These are phyloP conservation scores for Rhodotorula babjevae DNA, from an alignment of 768 basidiomycete genomes.

Conservation along the genomic window DNA sequence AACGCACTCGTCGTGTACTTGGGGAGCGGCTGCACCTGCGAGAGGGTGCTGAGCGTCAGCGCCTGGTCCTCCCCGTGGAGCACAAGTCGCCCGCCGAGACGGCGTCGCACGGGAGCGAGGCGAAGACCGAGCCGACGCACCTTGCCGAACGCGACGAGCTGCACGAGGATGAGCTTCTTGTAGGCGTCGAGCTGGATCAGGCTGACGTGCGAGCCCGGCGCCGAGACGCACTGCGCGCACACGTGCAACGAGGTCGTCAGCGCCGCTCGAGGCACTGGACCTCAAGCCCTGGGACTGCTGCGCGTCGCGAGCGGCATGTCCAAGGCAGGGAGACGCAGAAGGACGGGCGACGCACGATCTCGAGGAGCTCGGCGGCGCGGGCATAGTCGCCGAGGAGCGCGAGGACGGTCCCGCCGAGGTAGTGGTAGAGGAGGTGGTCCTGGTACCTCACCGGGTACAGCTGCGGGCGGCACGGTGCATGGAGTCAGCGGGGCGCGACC, in stretches of 20 bases:
- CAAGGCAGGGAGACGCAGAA: not conserved
- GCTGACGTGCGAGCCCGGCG: constrained; percentile 54
- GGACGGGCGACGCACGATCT: constrained; percentile 58
- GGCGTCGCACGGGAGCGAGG: too few relatives aligned
- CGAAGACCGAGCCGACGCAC: constrained; percentile 47
- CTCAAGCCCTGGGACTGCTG: too few relatives aligned
- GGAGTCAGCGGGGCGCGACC: not conserved
- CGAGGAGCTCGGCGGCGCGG: constrained; percentile 70
- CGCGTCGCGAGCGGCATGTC: too few relatives aligned
- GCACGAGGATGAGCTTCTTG: constrained; percentile 75
- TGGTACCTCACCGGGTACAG: constrained; percentile 61
- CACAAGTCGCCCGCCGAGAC: too few relatives aligned
- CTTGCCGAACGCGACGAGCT: constrained; percentile 71
- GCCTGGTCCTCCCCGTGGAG: too few relatives aligned
- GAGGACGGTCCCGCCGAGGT: constrained; percentile 68
- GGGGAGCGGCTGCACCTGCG: constrained; percentile 53
- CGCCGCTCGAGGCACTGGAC: too few relatives aligned
- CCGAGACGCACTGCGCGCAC: constrained; percentile 48
- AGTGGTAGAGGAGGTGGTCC: constrained; percentile 81
- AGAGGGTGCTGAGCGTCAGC: not conserved
- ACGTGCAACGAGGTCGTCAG: not conserved
- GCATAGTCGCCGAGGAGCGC: constrained; percentile 63
- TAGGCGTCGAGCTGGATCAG: constrained; percentile 78
- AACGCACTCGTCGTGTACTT: constrained; percentile 67
- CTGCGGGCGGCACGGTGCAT: constrained; percentile 1